Base-by-base conservation (phyloP, 345 rosid species). In the Moricandia arvensis region DNA sequence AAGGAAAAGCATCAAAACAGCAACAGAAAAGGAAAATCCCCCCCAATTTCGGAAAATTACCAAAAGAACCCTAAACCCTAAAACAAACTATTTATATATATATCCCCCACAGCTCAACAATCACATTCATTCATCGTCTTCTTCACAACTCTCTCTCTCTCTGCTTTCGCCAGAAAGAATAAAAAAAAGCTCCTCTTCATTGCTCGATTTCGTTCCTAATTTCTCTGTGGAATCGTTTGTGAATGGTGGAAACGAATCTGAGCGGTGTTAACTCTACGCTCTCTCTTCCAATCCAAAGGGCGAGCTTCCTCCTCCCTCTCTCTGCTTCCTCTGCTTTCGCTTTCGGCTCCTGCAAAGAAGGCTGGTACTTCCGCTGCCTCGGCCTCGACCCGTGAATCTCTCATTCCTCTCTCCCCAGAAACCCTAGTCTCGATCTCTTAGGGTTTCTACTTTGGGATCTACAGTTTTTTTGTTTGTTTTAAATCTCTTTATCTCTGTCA, bases 331-430 rank as follows among this genome's bases (percentile, higher is more conserved):
- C 84, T 78, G 86, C 85, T 81, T 95, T 88, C 76, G 82, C 96
- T 18, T 95, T 93, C 82, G 99, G 93, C n/a, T 93, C 99, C 59
- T 93, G 99, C 95, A 96, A 91, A 81, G 90, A 89, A 80, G 97
- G 91, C 91, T 96, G 99, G 99, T 96, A 93, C 94, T 91, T 83
- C 59, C 98, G 97, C 90, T 93, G 99, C 96, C 78, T 86, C 71
- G 96, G 98, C 80, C 79, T 89, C 81, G 97, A 96, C 93, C 99
- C 99, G 68, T 93, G 83, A 86, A 66, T 10, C 26, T 72, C 15
- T 1, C 6, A 30, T 6, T 4, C 9, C 9, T 9, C 13, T 59
- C 17, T 1, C 5, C 16, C 4, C 17, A 13, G 59, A n/a, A 74
- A 21, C 34, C 68, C 73, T 69, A 51, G 35, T 13, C 31, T 54